Evolutionary conservation across 345 rosid genomes (phyloP), one percentile per base, ranked within the genome.

Genomic region (Aquilaria yunnanensis): DNA sequence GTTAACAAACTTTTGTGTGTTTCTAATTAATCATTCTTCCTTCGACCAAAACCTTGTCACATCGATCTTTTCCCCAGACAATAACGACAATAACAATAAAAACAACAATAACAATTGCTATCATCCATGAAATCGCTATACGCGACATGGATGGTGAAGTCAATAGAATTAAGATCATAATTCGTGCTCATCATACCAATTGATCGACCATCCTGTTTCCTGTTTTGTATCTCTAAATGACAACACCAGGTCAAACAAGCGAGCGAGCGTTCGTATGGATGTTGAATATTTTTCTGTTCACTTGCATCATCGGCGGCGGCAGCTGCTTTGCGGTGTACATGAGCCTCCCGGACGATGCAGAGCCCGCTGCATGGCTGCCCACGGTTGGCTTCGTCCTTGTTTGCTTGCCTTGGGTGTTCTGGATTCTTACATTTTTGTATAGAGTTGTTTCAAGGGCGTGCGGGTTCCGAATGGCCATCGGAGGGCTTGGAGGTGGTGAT

Each of bases 381-480:
- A 59, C 73, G 51, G 70, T 73, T 10, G 98, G 98, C 50, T 75
- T 85, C 33, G 5, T 74, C 68, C 81, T 87, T 3, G 87, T 85
- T 49, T 83, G 90, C 75, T 73, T 89, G 12, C 98, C 96, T 12
- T 89, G 98, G 98, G 23, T 80, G 12, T 93, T 92, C 62, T 87
- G 98, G 98, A 2, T 73, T 32, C 13, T 85, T 33, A 84, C 89
- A 0, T 83, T 83, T 57, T 23, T 76, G 3, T 92, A 89, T 57
- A 87, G 92, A 0, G 45, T 90, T 51, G 1, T 81, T 29, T 92
- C 96, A 6, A 78, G 95, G 11, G 51, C 65, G 10, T 77, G 67
- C 13, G 96, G 96, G 0, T 75, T 92, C 56, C 73, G 97, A 55
- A 70, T 87, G 72, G 67, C 70, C 2, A 50, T 77, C 13, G 76